Evolutionary conservation across 75 land plant genomes (phyloP).

Genomic region (Pinus taeda): DNA sequence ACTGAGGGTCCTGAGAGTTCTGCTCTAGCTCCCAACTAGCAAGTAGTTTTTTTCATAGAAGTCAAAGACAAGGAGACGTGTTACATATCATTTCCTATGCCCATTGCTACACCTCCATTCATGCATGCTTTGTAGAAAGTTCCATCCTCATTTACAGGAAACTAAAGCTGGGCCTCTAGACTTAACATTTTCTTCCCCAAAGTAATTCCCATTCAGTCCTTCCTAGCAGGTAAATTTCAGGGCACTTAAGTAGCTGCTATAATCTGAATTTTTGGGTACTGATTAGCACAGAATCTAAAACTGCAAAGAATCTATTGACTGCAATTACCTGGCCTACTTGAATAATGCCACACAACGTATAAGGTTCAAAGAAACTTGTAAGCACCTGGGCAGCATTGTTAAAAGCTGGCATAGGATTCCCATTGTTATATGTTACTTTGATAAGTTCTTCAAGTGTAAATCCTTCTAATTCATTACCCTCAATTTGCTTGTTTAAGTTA

Average conservation of each 20-base stretch:
- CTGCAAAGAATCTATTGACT: background rate
- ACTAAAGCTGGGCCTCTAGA: background rate
- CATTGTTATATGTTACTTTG: conserved; percentile 66
- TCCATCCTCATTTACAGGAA: background rate
- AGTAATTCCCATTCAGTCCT: background rate
- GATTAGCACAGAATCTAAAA: background rate
- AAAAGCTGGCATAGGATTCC: conserved; percentile 67
- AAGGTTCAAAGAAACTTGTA: background rate
- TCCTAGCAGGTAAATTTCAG: too few species aligned
- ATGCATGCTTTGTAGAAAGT: too few species aligned
- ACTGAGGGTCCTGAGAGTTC: too few species aligned
- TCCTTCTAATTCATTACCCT: conserved; percentile 57
- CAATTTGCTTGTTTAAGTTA: conserved; percentile 70
- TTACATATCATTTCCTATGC: too few species aligned
- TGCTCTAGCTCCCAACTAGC: too few species aligned
- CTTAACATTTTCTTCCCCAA: too few species aligned
- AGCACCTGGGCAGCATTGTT: conserved; percentile 87
- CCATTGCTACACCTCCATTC: too few species aligned
- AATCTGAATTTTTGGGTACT: background rate
- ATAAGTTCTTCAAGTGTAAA: conserved; percentile 60
- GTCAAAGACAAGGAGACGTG: too few species aligned
- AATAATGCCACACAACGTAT: background rate
- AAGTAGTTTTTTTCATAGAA: too few species aligned
- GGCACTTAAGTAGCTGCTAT: background rate
- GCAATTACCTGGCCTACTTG: background rate